Conservation (phyloP, 352 stramenopile genomes). For the Globisporangium ultimum region DNA sequence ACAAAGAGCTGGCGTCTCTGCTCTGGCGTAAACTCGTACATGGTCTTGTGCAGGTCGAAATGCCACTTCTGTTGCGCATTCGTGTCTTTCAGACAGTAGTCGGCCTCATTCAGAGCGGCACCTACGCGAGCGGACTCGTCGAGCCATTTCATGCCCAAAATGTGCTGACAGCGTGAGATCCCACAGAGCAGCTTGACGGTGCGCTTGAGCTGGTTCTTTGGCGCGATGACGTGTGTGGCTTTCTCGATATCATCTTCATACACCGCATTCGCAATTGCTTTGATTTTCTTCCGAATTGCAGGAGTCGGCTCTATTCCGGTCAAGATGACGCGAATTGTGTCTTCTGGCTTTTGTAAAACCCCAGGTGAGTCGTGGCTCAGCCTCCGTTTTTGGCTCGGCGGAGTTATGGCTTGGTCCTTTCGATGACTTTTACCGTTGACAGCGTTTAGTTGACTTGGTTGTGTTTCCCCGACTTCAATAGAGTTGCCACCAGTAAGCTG, state of each 20-base stretch:
- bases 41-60: slow-evolving; percentile 37
- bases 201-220: slow-evolving; percentile 47
- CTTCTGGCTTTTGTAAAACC: neutral
- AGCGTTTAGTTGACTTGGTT: too few relatives aligned
- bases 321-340: slow-evolving; percentile 44
- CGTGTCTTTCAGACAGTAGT: slow-evolving; percentile 38
- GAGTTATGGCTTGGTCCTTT: neutral
- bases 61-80: slow-evolving; percentile 45
- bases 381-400: too few relatives aligned
- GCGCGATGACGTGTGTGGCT: slow-evolving; percentile 51
- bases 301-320: slow-evolving; percentile 47
- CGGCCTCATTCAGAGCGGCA: slow-evolving; percentile 15
- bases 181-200: slow-evolving; percentile 60
- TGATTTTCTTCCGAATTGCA: slow-evolving; percentile 38
- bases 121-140: slow-evolving; percentile 32
- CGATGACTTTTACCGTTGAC: neutral
- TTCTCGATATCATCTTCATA: slow-evolving; percentile 51
- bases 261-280: slow-evolving; percentile 23
- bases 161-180: slow-evolving; percentile 51
- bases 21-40: too few relatives aligned
- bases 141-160: slow-evolving; percentile 48
- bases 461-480: too few relatives aligned
- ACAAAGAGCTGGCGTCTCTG: too few relatives aligned
- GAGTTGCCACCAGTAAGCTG: too few relatives aligned
- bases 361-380: too few relatives aligned